Base-by-base conservation (phyloP, 768 basidiomycete genomes). In the Suillus tomentosus region DNA sequence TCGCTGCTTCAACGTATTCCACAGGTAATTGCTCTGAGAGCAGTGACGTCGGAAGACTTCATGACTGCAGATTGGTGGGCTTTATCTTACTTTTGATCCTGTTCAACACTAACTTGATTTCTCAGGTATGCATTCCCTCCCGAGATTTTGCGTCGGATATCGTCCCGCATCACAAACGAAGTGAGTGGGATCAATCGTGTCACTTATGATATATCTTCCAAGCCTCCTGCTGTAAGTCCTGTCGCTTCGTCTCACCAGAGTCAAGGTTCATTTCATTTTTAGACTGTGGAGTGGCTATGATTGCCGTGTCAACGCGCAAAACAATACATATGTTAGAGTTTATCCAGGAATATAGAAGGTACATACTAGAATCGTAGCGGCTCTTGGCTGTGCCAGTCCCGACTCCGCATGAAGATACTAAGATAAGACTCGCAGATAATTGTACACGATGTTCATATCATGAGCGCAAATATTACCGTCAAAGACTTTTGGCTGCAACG, bases 11-110 rank as follows among this genome's bases (percentile, higher is more conserved):
- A 59, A 24, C 69, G 31, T 47, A 60, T 43, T 15, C 34, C 36
- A 45, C 69, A 91, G 88, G 96, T 99, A 57, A 94, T 99, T 64
- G 93, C 94, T 1, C 82, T 99, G 61, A 87, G 97, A 59, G 97
- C 97, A 3, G 96, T 99, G 10, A 90, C 93, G 73, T 89, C 95
- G n/a, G 96, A 98, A 74, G 97, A 99, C 76, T 99, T 99, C 74
- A 99, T 99, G 97, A 99, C 97, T 15, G 97, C 97, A 42, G 96
- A 99, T 75, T 99, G 96, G 96, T 95, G 72, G 50, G 85, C 71
- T 57, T 57, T 17, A 17, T 53, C 39, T 15, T 10, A 7, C 2
- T 62, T 60, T 57, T 24, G 24, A 62, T 60, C 57, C 47, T 64
- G 47, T 53, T 78, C 77, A 78, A 31, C 17, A 6, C 27, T 37